phyloP scores from a whole-genome alignment of 306 rosid species.

The Acacia melanoxylon region DNA sequence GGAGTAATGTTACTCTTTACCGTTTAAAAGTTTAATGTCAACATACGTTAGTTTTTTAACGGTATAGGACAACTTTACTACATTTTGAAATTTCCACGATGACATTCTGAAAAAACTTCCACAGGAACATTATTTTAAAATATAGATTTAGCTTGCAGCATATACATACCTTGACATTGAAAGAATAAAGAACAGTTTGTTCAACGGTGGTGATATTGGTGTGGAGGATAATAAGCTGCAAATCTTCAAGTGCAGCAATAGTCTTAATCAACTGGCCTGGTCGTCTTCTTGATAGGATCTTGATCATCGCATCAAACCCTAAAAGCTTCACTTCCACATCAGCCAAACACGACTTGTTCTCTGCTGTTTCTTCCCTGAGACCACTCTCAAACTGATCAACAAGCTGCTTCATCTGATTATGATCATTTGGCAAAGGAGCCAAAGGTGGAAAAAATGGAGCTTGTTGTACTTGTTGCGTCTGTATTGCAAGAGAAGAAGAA shows the following conservation, averaged over 20 bases:
- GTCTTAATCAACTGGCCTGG: slow-evolving; percentile 86
- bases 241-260: slow-evolving; percentile 95
- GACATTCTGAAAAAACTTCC: too few relatives aligned
- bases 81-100: too few relatives aligned
- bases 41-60: too few relatives aligned
- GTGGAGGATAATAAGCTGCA: slow-evolving; percentile 85
- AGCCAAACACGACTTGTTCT: slow-evolving; percentile 86
- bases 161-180: slow-evolving; percentile 75
- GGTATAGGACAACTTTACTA: too few relatives aligned
- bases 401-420: slow-evolving; percentile 46
- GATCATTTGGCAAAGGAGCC: slow-evolving; percentile 46
- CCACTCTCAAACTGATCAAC: slow-evolving; percentile 50
- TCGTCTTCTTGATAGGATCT: slow-evolving; percentile 81
- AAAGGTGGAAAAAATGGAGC: slow-evolving; percentile 53
- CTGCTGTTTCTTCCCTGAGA: slow-evolving; percentile 74
- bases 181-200: slow-evolving; percentile 94
- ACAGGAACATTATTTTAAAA: too few relatives aligned
- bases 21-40: too few relatives aligned
- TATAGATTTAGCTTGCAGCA: neutral
- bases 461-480: too few relatives aligned
- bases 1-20: too few relatives aligned
- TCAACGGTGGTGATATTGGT: slow-evolving; percentile 96
- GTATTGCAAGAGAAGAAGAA: slow-evolving; percentile 25
- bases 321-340: slow-evolving; percentile 93
- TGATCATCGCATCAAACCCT: slow-evolving; percentile 92